phyloP scores from a whole-genome alignment of 169 alveolate genomes.

The Cryptosporidium sp. region DNA sequence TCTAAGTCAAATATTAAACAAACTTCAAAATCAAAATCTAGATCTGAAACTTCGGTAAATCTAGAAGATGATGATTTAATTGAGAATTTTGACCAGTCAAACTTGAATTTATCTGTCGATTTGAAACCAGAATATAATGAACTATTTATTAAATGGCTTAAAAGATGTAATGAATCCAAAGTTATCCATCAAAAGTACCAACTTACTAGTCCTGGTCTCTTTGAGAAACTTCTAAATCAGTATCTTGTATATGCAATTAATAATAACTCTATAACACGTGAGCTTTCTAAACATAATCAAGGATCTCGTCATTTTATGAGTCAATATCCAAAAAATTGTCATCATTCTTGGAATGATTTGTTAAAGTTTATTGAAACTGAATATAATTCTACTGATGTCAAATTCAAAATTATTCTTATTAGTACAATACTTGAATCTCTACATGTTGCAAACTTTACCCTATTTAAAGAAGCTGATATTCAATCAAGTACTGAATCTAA shows the following conservation, averaged over 20 bases:
- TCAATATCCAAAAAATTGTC: slow-evolving; percentile 39
- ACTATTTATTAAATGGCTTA: slow-evolving; percentile 54
- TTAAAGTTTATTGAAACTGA: slow-evolving; percentile 30
- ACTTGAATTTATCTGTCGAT: background rate
- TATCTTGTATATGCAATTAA: slow-evolving; percentile 23
- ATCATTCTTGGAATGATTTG: slow-evolving; percentile 32
- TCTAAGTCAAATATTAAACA: background rate
- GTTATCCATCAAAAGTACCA: slow-evolving; percentile 23
- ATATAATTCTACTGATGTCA: background rate
- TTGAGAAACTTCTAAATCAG: slow-evolving; percentile 13
- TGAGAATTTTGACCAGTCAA: background rate
- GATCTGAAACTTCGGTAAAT: background rate
- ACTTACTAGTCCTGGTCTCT: background rate
- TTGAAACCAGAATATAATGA: background rate
- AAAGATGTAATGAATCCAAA: slow-evolving; percentile 58
- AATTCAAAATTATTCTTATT: background rate
- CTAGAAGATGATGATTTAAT: background rate
- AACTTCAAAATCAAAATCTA: background rate
- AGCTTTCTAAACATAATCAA: background rate
- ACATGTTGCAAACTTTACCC: slow-evolving; percentile 7
- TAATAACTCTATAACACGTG: background rate
- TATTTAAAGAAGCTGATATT: slow-evolving; percentile 23
- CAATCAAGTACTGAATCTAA: background rate
- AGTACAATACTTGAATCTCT: slow-evolving; percentile 45
- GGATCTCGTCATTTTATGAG: slow-evolving; percentile 2